Evolutionary conservation across 805 yeast genomes (phyloP).

Genomic region (Hanseniaspora taiwanica): DNA sequence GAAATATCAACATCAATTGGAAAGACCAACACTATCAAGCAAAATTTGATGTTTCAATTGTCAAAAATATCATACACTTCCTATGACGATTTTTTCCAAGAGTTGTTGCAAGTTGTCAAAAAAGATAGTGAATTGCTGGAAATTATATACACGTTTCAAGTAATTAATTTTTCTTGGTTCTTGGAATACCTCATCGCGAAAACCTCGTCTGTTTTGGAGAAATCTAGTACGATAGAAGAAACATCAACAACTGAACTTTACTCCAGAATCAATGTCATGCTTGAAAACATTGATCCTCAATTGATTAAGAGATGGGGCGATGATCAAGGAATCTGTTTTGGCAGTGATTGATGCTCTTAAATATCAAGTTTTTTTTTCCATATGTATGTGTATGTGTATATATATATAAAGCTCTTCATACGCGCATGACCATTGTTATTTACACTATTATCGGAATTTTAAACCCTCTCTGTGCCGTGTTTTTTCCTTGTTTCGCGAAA

Average conservation of each 20-base stretch:
- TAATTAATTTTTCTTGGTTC: not conserved
- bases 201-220: not conserved
- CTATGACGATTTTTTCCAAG: conserved; percentile 11
- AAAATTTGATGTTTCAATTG: not conserved
- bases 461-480: too few species aligned
- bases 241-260: not conserved
- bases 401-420: too few species aligned
- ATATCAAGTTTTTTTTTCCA: not conserved
- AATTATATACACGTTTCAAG: conserved; percentile 19
- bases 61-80: conserved; percentile 2
- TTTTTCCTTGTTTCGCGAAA: too few species aligned
- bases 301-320: conserved; percentile 23
- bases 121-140: conserved; percentile 14
- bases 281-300: conserved; percentile 16
- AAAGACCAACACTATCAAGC: too few species aligned
- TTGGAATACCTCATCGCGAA: not conserved
- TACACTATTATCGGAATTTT: too few species aligned
- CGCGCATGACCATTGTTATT: too few species aligned
- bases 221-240: not conserved
- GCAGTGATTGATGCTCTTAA: not conserved
- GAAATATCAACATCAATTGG: too few species aligned
- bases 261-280: conserved; percentile 14
- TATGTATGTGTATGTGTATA: not conserved
- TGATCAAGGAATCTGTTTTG: conserved; percentile 18
- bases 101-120: conserved; percentile 13